Percentiles rank a stretch among this genome's conserved stretches.
These are phyloP conservation scores for Wickerhamomyces subpelliculosus DNA, from an alignment of 805 yeast species.

Conservation along the genomic window DNA sequence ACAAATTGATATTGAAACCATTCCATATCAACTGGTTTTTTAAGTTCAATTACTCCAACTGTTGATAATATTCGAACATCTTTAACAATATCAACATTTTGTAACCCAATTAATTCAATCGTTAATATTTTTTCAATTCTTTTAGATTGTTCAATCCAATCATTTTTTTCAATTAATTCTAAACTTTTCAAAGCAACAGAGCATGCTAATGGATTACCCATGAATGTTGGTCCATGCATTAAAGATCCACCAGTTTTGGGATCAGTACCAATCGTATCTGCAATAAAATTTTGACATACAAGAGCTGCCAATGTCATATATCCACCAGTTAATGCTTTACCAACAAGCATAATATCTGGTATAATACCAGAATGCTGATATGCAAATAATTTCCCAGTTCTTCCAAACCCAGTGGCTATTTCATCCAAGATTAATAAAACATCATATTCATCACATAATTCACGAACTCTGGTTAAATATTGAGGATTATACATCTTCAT, in stretches of 20 bases:
- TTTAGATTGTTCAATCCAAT: constrained; percentile 16
- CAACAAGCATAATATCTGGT: constrained; percentile 21
- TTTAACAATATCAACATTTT: constrained; percentile 5
- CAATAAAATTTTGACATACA: constrained; percentile 11
- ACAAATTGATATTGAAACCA: constrained; percentile 18
- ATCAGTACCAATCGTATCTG: constrained; percentile 13
- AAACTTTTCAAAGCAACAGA: constrained; percentile 18
- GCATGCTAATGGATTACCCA: constrained; percentile 24
- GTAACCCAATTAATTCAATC: constrained; percentile 1
- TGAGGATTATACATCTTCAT: constrained; percentile 26
- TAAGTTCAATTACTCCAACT: constrained; percentile 18
- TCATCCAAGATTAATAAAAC: constrained; percentile 30
- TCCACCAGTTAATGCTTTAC: constrained; percentile 22
- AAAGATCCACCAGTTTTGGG: constrained; percentile 16
- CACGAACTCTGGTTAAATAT: constrained; percentile 24
- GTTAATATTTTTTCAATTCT: constrained; percentile 15
- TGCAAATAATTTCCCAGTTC: constrained; percentile 29
- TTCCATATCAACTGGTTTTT: constrained; percentile 10
- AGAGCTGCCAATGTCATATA: constrained; percentile 20
- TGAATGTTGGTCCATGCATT: constrained; percentile 25
- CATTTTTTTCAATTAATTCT: constrained; percentile 17
- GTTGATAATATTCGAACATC: constrained; percentile 18
- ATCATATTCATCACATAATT: constrained; percentile 24
- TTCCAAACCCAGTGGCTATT: constrained; percentile 29
- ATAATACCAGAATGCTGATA: constrained; percentile 23